These are phyloP conservation scores for Extremus antarcticus DNA, from an alignment of 495 filamentous ascomycete genomes.

Conservation along the genomic window DNA sequence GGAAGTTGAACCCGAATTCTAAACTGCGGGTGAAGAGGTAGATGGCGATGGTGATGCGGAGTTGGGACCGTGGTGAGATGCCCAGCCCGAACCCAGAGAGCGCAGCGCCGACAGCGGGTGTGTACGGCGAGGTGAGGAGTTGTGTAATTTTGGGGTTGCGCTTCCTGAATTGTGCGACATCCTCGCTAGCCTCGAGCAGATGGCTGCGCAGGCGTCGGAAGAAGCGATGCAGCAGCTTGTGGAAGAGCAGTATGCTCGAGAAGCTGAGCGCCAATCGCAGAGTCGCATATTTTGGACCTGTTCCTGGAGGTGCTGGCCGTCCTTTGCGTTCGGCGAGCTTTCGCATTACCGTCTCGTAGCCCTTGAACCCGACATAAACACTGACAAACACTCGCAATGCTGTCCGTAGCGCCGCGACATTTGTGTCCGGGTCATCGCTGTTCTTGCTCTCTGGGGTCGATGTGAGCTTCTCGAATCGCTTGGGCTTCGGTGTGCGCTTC, in stretches of 20 bases:
- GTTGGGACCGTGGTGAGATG: conserved; percentile 63
- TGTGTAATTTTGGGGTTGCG: conserved; percentile 67
- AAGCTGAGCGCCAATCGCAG: conserved; percentile 56
- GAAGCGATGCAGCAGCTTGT: conserved; percentile 84
- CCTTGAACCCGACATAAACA: conserved; percentile 57
- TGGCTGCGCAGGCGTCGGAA: conserved; percentile 67
- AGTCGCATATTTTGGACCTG: neutral
- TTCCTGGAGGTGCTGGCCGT: conserved; percentile 17
- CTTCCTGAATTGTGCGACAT: conserved; percentile 63
- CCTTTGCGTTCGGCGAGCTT: conserved; percentile 25
- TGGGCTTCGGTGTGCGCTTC: conserved; percentile 48
- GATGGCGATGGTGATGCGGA: conserved; percentile 68
- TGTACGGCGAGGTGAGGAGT: conserved; percentile 67
- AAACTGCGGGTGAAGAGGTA: conserved; percentile 66
- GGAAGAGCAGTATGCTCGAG: conserved; percentile 72
- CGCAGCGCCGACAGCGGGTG: conserved; percentile 80
- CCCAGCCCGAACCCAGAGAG: conserved; percentile 73
- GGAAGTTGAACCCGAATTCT: conserved; percentile 76
- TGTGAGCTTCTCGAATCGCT: conserved; percentile 41
- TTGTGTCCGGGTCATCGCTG: conserved; percentile 45
- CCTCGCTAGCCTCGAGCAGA: conserved; percentile 50
- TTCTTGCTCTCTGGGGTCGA: neutral
- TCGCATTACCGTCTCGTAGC: conserved; percentile 47
- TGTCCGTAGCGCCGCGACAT: conserved; percentile 65
- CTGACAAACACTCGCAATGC: conserved; percentile 66